A percentile compares a stretch with the other conserved stretches of the same genome.
phyloP scores from a whole-genome alignment of 495 filamentous ascomycete species.

The Penicillium psychrofluorescens region DNA sequence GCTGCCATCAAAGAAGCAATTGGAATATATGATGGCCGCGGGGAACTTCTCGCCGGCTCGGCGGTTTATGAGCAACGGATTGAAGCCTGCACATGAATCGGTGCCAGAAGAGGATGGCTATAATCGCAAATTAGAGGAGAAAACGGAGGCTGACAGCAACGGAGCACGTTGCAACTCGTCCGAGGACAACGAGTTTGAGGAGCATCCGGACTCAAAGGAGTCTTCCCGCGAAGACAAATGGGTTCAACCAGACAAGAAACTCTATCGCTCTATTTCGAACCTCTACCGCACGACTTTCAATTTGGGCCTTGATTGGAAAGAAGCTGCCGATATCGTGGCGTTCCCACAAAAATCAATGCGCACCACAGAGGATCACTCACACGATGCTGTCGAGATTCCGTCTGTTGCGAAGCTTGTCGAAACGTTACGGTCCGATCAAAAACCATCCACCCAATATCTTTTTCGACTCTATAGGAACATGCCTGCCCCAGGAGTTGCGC shows the following conservation, averaged over 20 bases:
- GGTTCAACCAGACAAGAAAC: slow-evolving; percentile 2
- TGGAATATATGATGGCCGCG: slow-evolving; percentile 13
- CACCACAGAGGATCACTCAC: slow-evolving; percentile 28
- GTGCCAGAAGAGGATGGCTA: background rate
- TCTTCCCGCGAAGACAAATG: background rate
- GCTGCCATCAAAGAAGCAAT: slow-evolving; percentile 9
- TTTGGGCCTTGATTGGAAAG: slow-evolving; percentile 22
- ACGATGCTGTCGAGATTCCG: slow-evolving; percentile 15
- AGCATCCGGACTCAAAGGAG: too few species aligned
- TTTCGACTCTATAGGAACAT: slow-evolving; percentile 55
- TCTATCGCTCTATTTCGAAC: slow-evolving; percentile 5
- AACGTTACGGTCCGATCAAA: slow-evolving; percentile 30
- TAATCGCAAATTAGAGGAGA: background rate
- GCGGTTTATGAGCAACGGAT: slow-evolving; percentile 24
- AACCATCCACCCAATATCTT: slow-evolving; percentile 43
- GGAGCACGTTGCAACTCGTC: too few species aligned
- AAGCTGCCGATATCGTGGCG: slow-evolving; percentile 58
- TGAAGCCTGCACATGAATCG: slow-evolving; percentile 12
- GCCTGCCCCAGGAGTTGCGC: slow-evolving; percentile 57
- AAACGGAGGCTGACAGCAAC: background rate
- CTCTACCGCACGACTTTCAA: slow-evolving; percentile 12
- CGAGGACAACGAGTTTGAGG: too few species aligned
- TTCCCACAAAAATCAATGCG: slow-evolving; percentile 33
- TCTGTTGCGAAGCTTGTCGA: slow-evolving; percentile 36
- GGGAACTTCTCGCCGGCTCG: slow-evolving; percentile 16